These are phyloP conservation scores for Adansonia grandidieri DNA, from an alignment of 441 rosid genomes.

Conservation along the genomic window DNA sequence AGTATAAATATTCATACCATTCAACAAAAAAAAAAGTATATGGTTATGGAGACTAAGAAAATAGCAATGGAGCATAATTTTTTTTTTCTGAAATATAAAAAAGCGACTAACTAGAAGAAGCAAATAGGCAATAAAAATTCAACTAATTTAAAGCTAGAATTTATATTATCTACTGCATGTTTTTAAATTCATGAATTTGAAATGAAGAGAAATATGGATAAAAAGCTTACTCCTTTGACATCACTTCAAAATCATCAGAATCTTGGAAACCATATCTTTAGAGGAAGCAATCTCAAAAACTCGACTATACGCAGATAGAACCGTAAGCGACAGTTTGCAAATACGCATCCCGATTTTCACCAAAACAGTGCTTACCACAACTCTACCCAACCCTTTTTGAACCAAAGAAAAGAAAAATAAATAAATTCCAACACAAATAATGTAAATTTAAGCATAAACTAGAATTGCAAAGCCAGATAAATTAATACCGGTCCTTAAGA, in stretches of 20 bases:
- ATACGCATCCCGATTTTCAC: constrained; percentile 64
- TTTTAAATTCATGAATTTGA: neutral
- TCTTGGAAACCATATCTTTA: constrained; percentile 51
- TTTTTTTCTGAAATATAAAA: constrained; percentile 6
- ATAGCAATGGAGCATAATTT: neutral
- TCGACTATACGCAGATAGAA: constrained; percentile 58
- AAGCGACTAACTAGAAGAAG: neutral
- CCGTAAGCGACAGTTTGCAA: constrained; percentile 55
- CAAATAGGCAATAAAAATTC: neutral
- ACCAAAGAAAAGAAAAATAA: constrained; percentile 16
- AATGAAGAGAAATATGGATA: neutral
- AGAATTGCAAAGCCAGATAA: neutral
- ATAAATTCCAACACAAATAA: neutral
- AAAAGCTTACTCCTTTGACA: constrained; percentile 56
- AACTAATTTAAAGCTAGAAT: neutral
- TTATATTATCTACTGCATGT: neutral
- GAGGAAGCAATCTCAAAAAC: constrained; percentile 79
- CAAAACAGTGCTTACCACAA: constrained; percentile 39
- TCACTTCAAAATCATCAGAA: constrained; percentile 39
- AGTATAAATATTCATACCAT: constrained; percentile 55
- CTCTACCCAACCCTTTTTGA: constrained; percentile 45
- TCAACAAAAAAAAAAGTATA: constrained; percentile 41
- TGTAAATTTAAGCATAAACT: neutral
- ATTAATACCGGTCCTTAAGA: constrained; percentile 60
- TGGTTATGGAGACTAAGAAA: neutral